A percentile compares a stretch with the other conserved stretches of the same genome.
Conservation (phyloP, 768 basidiomycete species). For the Phylloporus sp. region DNA sequence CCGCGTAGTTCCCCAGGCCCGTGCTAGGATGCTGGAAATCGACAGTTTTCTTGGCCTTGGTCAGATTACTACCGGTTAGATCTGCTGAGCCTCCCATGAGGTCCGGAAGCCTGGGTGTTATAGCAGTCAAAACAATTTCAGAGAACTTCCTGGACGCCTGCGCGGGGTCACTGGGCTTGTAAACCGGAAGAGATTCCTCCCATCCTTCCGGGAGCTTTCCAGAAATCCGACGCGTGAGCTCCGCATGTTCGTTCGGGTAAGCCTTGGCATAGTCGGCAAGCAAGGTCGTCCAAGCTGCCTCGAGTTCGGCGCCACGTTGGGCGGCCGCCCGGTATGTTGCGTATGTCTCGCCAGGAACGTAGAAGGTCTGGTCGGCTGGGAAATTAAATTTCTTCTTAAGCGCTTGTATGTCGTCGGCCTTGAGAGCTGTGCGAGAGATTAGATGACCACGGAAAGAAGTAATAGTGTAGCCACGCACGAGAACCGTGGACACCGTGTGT, state of each 20-base stretch:
- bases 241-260: constrained; percentile 80
- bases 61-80: constrained; percentile 88
- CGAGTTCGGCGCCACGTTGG: constrained; percentile 66
- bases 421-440: constrained; percentile 55
- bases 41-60: constrained; percentile 73
- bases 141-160: constrained; percentile 91
- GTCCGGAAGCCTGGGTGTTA: constrained; percentile 75
- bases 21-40: constrained; percentile 93
- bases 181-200: constrained; percentile 82
- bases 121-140: constrained; percentile 77
- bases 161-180: constrained; percentile 77
- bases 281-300: constrained; percentile 68
- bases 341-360: constrained; percentile 70
- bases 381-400: constrained; percentile 85
- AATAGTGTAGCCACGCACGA: constrained; percentile 51
- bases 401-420: constrained; percentile 81
- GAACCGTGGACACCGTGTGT: constrained; percentile 93
- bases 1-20: constrained; percentile 75
- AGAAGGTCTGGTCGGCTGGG: constrained; percentile 70
- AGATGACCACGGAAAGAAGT: constrained; percentile 1
- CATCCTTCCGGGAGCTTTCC: constrained; percentile 81
- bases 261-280: constrained; percentile 66
- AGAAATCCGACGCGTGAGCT: constrained; percentile 78
- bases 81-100: constrained; percentile 87
- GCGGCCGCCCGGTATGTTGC: constrained; percentile 62